Percentiles rank a stretch among this genome's conserved stretches.
These are phyloP conservation scores for Annulohypoxylon truncatum DNA, from an alignment of 2,329 filamentous ascomycete genomes.

Conservation along the genomic window DNA sequence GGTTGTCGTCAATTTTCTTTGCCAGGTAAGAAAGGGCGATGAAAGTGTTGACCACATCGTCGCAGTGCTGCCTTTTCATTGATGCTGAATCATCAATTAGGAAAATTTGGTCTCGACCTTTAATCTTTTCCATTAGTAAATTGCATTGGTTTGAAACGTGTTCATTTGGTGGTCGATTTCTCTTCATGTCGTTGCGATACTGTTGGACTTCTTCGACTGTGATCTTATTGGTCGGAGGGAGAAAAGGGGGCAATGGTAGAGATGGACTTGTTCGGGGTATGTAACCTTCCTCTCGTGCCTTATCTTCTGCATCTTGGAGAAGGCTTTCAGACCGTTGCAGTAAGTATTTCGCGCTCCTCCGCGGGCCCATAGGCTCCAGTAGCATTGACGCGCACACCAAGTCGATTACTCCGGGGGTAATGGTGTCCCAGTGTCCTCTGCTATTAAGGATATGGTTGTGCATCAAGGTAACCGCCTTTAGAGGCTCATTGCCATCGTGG, in stretches of 20 bases:
- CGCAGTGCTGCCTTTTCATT: slow-evolving; percentile 11
- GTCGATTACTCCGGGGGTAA: slow-evolving; percentile 1
- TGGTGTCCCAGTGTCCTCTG: slow-evolving; percentile 7
- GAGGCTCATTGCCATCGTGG: slow-evolving; percentile 9
- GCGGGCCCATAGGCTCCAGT: slow-evolving; percentile 2
- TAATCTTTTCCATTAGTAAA: not conserved
- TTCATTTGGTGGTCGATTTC: slow-evolving; percentile 3
- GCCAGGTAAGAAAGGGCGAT: slow-evolving; percentile 14
- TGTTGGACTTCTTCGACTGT: slow-evolving; percentile 12
- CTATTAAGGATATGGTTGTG: slow-evolving; percentile 4
- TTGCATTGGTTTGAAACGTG: not conserved
- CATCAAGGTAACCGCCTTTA: slow-evolving; percentile 10
- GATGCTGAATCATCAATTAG: slow-evolving; percentile 16
- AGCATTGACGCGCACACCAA: slow-evolving; percentile 3
- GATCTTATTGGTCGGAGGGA: not conserved
- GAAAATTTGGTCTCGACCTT: slow-evolving; percentile 16
- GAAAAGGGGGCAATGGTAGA: not conserved
- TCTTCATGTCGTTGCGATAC: slow-evolving; percentile 5
- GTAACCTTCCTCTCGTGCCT: not conserved
- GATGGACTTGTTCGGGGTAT: not conserved
- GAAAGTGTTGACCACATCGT: slow-evolving; percentile 13
- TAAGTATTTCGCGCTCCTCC: slow-evolving; percentile 5
- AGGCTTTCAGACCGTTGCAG: not conserved
- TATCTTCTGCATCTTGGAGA: slow-evolving; percentile 1
- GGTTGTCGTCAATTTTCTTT: slow-evolving; percentile 8